Evolutionary conservation across 108 stramenopile genomes (phyloP), one percentile per base, ranked within the genome.

Genomic region (Epithemia pelagica): DNA sequence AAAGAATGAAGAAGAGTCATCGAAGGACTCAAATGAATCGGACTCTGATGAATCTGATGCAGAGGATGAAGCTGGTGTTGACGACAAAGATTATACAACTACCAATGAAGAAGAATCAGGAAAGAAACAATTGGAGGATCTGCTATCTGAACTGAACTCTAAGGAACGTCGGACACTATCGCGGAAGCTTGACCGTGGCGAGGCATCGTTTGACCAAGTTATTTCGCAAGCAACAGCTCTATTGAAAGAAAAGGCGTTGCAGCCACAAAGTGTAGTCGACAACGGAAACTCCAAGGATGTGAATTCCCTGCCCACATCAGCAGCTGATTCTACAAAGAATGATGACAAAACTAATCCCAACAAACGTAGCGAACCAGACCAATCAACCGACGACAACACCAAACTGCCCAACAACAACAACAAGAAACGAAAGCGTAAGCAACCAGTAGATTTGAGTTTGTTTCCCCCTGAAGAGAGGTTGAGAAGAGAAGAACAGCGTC

Each of bases 391-490:
- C 23, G 52, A 70, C 53, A n/a, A 57, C 28, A 62, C 51, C 21
- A 71, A 66, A 59, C 15, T 32, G 28, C 32, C 27, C 65, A n/a
- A n/a, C n/a, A n/a, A n/a, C n/a, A n/a, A n/a, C n/a, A n/a, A n/a
- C n/a, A 72, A 71, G 70, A 75, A 75, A 66, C 70, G 79, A 59
- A 54, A 68, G 23, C 75, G 76, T 31, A 69, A 64, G 52, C 61
- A 66, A 37, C 46, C 37, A n/a, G 64, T 67, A 0, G 74, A 83
- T 58, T 77, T 65, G 67, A 72, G 64, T 51, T 29, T 53, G 27
- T 66, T 93, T 21, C 54, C 87, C 8, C 84, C 86, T 21, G 88
- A 94, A 72, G 92, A 94, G 67, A 75, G 88, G 7, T 67, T 80
- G 30, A 69, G 92, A 24, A 75, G 92, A 1, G 80, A 81, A 24